These are phyloP conservation scores for Fusarium nematophilum DNA, from an alignment of 2,329 filamentous ascomycete species.

Conservation along the genomic window DNA sequence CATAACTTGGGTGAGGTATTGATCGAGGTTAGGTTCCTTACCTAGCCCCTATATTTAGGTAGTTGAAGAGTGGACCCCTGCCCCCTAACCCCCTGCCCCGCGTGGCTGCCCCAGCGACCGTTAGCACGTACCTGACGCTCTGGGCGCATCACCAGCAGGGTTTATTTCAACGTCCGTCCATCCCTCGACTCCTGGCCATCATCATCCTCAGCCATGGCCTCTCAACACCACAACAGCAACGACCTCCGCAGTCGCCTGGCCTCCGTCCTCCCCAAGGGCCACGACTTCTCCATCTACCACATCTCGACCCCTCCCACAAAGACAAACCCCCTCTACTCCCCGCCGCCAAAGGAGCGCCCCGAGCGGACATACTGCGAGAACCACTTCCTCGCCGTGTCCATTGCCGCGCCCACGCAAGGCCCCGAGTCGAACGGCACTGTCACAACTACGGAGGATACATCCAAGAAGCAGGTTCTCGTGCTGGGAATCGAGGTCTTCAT, in stretches of 20 bases:
- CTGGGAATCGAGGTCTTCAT: slow-evolving; percentile 89
- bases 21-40: too few species aligned
- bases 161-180: not conserved
- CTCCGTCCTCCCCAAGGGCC: slow-evolving; percentile 63
- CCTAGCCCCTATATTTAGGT: too few species aligned
- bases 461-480: slow-evolving; percentile 69
- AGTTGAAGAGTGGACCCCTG: too few species aligned
- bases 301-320: slow-evolving; percentile 84
- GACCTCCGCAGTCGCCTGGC: slow-evolving; percentile 51
- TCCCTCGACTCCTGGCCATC: slow-evolving; percentile 1
- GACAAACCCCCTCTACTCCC: slow-evolving; percentile 81
- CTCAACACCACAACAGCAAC: slow-evolving; percentile 2
- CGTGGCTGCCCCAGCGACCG: slow-evolving; percentile 33
- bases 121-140: not conserved
- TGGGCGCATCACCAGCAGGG: slow-evolving; percentile 12
- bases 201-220: slow-evolving; percentile 25
- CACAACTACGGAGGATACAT: slow-evolving; percentile 30
- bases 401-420: slow-evolving; percentile 46
- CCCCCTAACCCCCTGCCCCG: slow-evolving; percentile 12
- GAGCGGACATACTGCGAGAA: slow-evolving; percentile 88
- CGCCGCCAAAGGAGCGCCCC: slow-evolving; percentile 76
- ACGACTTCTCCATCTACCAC: slow-evolving; percentile 80
- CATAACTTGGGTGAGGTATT: too few species aligned
- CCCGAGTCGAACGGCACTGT: slow-evolving; percentile 41
- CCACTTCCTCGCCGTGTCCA: slow-evolving; percentile 74